phyloP scores from a whole-genome alignment of 1,284 basidiomycete genomes.

The Coniferiporia weirii region DNA sequence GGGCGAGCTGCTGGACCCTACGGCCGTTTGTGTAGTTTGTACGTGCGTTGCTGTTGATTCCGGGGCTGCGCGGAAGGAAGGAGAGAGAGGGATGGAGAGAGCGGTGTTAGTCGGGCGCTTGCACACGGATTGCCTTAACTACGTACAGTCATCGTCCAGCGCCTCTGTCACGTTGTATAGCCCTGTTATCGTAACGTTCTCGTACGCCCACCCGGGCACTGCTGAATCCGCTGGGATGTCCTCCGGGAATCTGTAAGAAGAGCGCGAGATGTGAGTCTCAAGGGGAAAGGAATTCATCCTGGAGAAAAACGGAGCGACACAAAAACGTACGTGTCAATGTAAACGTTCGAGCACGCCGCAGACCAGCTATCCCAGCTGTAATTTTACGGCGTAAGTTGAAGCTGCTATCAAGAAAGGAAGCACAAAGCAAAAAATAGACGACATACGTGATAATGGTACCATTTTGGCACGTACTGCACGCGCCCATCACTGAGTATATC shows the following conservation, averaged over 20 bases:
- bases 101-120: too few relatives aligned
- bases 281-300: too few relatives aligned
- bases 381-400: too few relatives aligned
- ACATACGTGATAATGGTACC: slow-evolving; percentile 1
- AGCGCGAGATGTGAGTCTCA: neutral
- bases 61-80: neutral
- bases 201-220: slow-evolving; percentile 18
- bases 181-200: neutral
- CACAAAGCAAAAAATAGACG: too few relatives aligned
- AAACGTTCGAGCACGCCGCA: slow-evolving; percentile 2
- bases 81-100: too few relatives aligned
- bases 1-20: neutral
- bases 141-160: neutral
- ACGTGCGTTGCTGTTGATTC: slow-evolving; percentile 14
- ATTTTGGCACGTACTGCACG: slow-evolving; percentile 18
- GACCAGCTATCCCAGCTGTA: neutral
- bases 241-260: slow-evolving; percentile 7
- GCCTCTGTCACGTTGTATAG: neutral
- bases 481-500: slow-evolving; percentile 16
- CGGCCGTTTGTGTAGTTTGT: slow-evolving; percentile 11
- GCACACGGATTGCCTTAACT: too few relatives aligned
- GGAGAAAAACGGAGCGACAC: neutral
- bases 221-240: slow-evolving; percentile 5
- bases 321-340: neutral
- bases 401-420: too few relatives aligned